A percentile compares a stretch with the other conserved stretches of the same genome.
phyloP scores from a whole-genome alignment of 257 asterid genomes.

The Ilex asprella region DNA sequence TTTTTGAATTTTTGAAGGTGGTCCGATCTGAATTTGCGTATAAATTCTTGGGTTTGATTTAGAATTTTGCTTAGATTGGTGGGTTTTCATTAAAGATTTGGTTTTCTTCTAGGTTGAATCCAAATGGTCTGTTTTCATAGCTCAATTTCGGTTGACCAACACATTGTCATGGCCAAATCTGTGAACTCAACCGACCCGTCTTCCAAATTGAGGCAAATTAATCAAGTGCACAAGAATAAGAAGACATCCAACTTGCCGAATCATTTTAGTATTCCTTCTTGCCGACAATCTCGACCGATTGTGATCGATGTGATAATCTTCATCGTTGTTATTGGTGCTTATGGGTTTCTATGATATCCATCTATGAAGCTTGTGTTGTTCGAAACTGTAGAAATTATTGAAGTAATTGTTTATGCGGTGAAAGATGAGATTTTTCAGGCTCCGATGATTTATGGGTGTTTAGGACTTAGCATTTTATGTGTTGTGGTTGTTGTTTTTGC shows the following conservation, averaged over 20 bases:
- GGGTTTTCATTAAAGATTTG: slow-evolving; percentile 28
- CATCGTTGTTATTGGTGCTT: slow-evolving; percentile 71
- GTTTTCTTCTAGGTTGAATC: slow-evolving; percentile 20
- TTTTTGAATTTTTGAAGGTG: slow-evolving; percentile 13
- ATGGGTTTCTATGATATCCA: slow-evolving; percentile 64
- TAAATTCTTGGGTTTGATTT: slow-evolving; percentile 22
- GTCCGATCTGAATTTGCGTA: slow-evolving; percentile 22
- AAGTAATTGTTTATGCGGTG: slow-evolving; percentile 43
- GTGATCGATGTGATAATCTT: slow-evolving; percentile 60
- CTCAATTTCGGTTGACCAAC: slow-evolving; percentile 60
- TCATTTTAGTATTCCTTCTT: slow-evolving; percentile 55
- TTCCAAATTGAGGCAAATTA: slow-evolving; percentile 54
- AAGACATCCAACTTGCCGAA: slow-evolving; percentile 18
- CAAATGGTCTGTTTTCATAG: slow-evolving; percentile 77
- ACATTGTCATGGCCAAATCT: slow-evolving; percentile 57
- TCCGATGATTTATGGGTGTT: slow-evolving; percentile 72
- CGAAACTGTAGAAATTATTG: slow-evolving; percentile 34
- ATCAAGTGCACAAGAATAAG: slow-evolving; percentile 39
- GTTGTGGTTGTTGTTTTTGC: slow-evolving; percentile 55
- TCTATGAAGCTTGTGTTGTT: slow-evolving; percentile 32
- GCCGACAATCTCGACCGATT: slow-evolving; percentile 66
- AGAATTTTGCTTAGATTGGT: slow-evolving; percentile 15
- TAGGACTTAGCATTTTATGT: slow-evolving; percentile 63
- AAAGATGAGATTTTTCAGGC: slow-evolving; percentile 59
- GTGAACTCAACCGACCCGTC: slow-evolving; percentile 42